Percentiles rank a stretch among this genome's conserved stretches.
Evolutionary conservation across 139 green algal species (phyloP).

Genomic region (Mesostigma viride): DNA sequence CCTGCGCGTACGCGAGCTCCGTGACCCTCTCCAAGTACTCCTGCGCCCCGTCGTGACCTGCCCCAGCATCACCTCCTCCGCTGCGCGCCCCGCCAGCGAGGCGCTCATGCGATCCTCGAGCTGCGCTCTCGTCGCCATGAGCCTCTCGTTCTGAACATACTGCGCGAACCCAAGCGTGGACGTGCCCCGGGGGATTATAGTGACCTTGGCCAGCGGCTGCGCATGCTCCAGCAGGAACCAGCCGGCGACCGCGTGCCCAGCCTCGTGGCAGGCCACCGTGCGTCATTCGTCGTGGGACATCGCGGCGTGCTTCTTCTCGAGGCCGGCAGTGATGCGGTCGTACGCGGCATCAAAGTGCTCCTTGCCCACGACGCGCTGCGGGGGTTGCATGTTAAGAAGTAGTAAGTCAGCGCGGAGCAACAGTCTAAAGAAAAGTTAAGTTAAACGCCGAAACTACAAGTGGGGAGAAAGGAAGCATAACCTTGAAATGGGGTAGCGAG

Average conservation of each 20-base stretch:
- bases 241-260: constrained; percentile 74
- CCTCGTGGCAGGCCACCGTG: constrained; percentile 91
- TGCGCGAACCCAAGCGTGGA: constrained; percentile 90
- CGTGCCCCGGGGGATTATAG: constrained; percentile 87
- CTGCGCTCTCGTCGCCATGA: constrained; percentile 82
- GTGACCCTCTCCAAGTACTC: constrained; percentile 95
- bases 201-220: constrained; percentile 94
- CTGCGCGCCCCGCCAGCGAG: constrained; percentile 76
- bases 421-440: too few relatives aligned
- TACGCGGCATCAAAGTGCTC: constrained; percentile 86
- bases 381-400: too few relatives aligned
- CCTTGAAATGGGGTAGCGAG: too few relatives aligned
- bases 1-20: constrained; percentile 61
- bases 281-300: constrained; percentile 68
- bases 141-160: constrained; percentile 92
- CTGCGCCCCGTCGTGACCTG: constrained; percentile 82
- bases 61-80: constrained; percentile 89
- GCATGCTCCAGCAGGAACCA: constrained; percentile 92
- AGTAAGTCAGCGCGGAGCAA: too few relatives aligned
- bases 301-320: constrained; percentile 97
- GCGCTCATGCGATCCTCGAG: constrained; percentile 73
- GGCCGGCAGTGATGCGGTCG: constrained; percentile 90
- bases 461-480: too few relatives aligned
- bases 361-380: too few relatives aligned
- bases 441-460: too few relatives aligned